These are phyloP conservation scores for Trifolium pratense DNA, from an alignment of 306 rosid species.

Conservation along the genomic window DNA sequence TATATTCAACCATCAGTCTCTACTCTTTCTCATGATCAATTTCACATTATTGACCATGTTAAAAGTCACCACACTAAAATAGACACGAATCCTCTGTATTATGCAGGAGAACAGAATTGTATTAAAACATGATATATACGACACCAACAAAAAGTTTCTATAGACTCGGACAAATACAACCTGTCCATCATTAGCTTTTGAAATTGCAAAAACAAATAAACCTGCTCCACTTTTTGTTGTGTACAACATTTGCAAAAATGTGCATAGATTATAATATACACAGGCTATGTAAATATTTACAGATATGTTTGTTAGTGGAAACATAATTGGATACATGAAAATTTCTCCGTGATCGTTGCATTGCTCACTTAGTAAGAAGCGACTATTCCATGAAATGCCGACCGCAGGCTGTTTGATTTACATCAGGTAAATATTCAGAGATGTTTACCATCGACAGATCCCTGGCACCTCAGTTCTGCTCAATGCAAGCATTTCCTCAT, in stretches of 20 bases:
- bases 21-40: neutral
- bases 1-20: neutral
- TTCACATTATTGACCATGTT: neutral
- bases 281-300: conserved; percentile 43
- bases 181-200: neutral
- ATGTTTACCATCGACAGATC: conserved; percentile 75
- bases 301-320: conserved; percentile 12
- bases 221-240: neutral
- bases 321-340: conserved; percentile 26
- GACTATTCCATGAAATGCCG: conserved; percentile 10
- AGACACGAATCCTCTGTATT: neutral
- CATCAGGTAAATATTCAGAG: neutral
- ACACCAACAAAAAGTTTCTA: neutral
- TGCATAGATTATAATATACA: conserved; percentile 31
- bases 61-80: neutral
- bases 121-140: neutral
- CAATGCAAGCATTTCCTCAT: conserved; percentile 76
- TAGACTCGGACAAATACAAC: neutral
- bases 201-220: neutral
- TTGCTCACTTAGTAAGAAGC: conserved; percentile 14
- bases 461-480: conserved; percentile 81
- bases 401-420: conserved; percentile 5
- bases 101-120: neutral
- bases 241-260: conserved; percentile 11
- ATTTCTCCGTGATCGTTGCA: conserved; percentile 6